Evolutionary conservation across 768 basidiomycete species (phyloP).

Genomic region (Naganishia kalamii): DNA sequence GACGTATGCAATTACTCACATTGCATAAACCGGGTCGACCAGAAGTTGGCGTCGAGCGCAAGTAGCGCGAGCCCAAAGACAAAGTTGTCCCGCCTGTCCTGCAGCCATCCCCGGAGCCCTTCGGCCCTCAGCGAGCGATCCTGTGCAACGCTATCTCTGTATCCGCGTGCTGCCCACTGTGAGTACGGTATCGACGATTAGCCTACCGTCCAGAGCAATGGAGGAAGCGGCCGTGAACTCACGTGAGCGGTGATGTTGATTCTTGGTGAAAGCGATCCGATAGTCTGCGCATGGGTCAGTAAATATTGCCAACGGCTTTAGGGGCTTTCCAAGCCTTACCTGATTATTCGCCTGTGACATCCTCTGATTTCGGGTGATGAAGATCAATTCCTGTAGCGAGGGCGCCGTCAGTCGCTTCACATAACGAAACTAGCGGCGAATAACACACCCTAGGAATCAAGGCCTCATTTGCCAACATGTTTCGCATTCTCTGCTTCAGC

Average conservation of each 20-base stretch:
- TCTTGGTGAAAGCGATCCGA: constrained; percentile 80
- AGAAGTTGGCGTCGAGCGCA: constrained; percentile 67
- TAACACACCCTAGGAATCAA: constrained; percentile 38
- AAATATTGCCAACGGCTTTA: neutral
- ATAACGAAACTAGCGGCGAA: constrained; percentile 53
- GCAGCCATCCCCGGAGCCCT: constrained; percentile 43
- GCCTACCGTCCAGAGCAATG: too few species aligned
- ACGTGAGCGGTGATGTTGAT: constrained; percentile 79
- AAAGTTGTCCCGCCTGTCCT: constrained; percentile 50
- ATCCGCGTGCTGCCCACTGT: constrained; percentile 21
- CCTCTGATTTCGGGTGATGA: constrained; percentile 46
- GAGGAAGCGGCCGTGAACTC: constrained; percentile 50
- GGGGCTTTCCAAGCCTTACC: constrained; percentile 6
- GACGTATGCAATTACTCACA: constrained; percentile 36
- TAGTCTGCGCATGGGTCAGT: constrained; percentile 50
- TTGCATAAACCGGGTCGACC: constrained; percentile 53
- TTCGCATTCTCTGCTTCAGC: constrained; percentile 45
- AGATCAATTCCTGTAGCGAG: constrained; percentile 34
- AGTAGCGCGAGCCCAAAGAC: constrained; percentile 63
- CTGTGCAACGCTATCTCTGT: constrained; percentile 15
- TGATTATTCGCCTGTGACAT: constrained; percentile 52
- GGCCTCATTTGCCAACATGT: constrained; percentile 48
- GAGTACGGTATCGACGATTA: neutral
- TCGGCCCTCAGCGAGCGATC: constrained; percentile 41
- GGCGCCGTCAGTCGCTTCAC: constrained; percentile 36